Evolutionary conservation across 2,329 filamentous ascomycete species (phyloP).

Genomic region (Diaporthe batatas): DNA sequence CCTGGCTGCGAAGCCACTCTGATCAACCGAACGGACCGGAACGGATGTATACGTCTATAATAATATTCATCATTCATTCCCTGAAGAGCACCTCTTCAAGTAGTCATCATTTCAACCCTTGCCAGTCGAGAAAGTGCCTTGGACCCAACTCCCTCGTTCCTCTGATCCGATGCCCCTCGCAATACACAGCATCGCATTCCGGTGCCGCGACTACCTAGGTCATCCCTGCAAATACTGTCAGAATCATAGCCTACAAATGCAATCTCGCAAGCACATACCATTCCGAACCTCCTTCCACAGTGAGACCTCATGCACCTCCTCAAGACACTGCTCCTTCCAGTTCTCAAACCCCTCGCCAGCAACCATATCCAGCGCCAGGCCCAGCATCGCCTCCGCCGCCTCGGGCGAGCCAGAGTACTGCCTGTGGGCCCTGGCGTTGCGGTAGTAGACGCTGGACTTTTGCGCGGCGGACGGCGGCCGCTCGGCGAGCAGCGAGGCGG

Average conservation of each 20-base stretch:
- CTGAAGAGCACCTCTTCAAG: neutral
- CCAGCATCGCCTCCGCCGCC: constrained; percentile 3
- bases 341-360: neutral
- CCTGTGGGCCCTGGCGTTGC: constrained; percentile 10
- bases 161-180: neutral
- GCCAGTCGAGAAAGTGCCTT: neutral
- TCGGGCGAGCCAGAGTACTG: neutral
- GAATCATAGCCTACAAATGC: fast-evolving
- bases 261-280: neutral
- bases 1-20: neutral
- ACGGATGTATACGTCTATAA: neutral
- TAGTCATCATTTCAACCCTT: neutral
- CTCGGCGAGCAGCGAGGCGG: neutral
- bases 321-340: constrained; percentile 14
- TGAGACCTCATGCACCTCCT: constrained; percentile 21
- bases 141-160: neutral
- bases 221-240: neutral
- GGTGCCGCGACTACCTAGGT: neutral
- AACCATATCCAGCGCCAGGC: constrained; percentile 18
- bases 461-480: neutral
- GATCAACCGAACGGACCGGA: neutral
- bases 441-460: neutral
- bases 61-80: neutral
- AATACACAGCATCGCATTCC: too few relatives aligned
- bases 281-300: neutral